phyloP scores from a whole-genome alignment of 495 filamentous ascomycete species.

The Penicillium waksmanii region DNA sequence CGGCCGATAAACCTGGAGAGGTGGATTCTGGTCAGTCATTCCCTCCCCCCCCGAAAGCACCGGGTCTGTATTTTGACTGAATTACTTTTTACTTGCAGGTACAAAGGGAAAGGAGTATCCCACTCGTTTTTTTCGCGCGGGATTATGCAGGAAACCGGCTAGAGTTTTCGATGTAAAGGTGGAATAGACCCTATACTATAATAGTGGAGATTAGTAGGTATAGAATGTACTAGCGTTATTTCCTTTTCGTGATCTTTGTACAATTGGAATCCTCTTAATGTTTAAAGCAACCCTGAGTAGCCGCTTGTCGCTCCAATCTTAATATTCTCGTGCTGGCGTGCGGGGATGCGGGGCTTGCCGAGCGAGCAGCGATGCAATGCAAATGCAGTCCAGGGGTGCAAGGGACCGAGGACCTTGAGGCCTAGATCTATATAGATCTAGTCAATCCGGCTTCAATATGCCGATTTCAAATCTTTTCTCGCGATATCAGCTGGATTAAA shows the following conservation, averaged over 20 bases:
- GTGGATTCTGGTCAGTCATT: constrained; percentile 49
- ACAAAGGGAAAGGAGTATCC: constrained; percentile 61
- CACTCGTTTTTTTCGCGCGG: constrained; percentile 63
- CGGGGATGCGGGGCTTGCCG: constrained; percentile 16
- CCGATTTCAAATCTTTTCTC: background rate
- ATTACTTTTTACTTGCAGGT: constrained; percentile 33
- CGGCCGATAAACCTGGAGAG: constrained; percentile 59
- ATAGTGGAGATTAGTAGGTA: background rate
- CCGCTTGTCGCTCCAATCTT: too few relatives aligned
- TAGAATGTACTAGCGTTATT: background rate
- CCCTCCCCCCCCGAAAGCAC: background rate
- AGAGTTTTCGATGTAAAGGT: constrained; percentile 58
- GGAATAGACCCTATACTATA: background rate
- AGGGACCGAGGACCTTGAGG: constrained; percentile 17
- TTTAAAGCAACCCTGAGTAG: too few relatives aligned
- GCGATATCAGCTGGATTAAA: background rate
- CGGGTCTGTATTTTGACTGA: too few relatives aligned
- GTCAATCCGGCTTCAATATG: background rate
- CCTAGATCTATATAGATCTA: background rate
- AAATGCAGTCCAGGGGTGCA: background rate
- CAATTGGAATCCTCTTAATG: background rate
- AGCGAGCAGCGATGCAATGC: background rate
- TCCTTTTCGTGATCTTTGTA: background rate
- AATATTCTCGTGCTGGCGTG: background rate
- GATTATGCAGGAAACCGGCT: constrained; percentile 66